Conservation (phyloP, 2,329 filamentous ascomycete species). For the Waltergamsia citrina region DNA sequence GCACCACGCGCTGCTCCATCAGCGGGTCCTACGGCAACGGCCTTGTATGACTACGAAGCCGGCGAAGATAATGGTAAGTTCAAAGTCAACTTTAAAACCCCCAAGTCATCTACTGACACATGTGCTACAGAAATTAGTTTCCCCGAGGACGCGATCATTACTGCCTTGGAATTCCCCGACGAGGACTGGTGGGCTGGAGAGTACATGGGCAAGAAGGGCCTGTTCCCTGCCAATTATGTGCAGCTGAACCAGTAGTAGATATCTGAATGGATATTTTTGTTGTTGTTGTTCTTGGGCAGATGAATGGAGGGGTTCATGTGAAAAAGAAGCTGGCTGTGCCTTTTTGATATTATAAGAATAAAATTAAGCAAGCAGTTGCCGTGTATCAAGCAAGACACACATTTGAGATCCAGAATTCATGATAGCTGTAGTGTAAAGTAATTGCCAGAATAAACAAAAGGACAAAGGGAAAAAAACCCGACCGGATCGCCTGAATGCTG, state of each 20-base stretch:
- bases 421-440: too few species aligned
- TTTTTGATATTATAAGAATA: neutral
- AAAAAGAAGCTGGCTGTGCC: too few species aligned
- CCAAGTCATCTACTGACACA: too few species aligned
- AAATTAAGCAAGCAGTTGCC: conserved; percentile 1
- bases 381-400: neutral
- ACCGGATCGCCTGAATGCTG: too few species aligned
- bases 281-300: neutral
- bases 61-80: conserved; percentile 81
- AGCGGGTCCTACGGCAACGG: conserved; percentile 62
- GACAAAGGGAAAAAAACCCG: too few species aligned
- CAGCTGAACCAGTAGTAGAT: conserved; percentile 35
- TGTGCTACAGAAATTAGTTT: conserved; percentile 56
- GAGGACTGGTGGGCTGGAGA: conserved; percentile 98
- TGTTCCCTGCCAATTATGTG: conserved; percentile 75
- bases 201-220: conserved; percentile 67
- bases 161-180: conserved; percentile 84
- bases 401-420: too few species aligned
- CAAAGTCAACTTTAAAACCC: too few species aligned
- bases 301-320: neutral
- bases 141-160: conserved; percentile 78
- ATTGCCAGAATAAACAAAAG: too few species aligned
- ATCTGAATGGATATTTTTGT: neutral
- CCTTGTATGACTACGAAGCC: conserved; percentile 92
- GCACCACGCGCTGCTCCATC: conserved; percentile 26